These are phyloP conservation scores for Sorghum bicolor DNA, from an alignment of 176 grass and related monocot genomes.

Conservation along the genomic window DNA sequence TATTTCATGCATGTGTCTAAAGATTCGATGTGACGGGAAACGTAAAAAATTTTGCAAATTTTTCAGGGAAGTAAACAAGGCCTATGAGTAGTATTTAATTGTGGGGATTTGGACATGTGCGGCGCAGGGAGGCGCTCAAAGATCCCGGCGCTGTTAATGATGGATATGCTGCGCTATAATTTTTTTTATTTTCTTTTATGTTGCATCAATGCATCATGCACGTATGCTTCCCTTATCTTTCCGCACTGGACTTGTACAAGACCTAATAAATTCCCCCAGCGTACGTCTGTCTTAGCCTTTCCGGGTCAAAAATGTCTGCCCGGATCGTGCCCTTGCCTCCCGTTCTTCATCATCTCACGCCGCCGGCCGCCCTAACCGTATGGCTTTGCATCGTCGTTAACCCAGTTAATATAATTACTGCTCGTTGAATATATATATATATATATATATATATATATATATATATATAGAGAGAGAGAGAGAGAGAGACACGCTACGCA, in stretches of 20 bases:
- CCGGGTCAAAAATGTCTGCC: neutral
- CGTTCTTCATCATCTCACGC: no score
- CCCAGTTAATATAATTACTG: neutral
- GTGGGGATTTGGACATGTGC: constrained; percentile 25
- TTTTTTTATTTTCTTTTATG: no score
- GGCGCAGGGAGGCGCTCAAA: neutral
- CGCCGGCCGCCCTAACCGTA: no score
- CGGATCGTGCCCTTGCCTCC: neutral
- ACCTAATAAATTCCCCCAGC: neutral
- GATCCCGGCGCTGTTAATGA: neutral
- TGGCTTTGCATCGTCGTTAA: no score
- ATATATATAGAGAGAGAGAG: no score
- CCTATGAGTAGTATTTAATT: neutral
- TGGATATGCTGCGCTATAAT: neutral
- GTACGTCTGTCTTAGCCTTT: neutral
- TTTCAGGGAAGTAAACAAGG: no score
- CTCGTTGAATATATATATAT: no score
- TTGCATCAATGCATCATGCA: neutral
- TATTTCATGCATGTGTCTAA: no score
- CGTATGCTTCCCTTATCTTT: neutral
- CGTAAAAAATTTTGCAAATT: no score
- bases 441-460: no score
- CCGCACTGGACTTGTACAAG: neutral
- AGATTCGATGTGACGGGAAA: no score
- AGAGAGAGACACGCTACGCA: no score